phyloP scores from a whole-genome alignment of 139 green algal genomes.

The Tetradesmus obliquus region DNA sequence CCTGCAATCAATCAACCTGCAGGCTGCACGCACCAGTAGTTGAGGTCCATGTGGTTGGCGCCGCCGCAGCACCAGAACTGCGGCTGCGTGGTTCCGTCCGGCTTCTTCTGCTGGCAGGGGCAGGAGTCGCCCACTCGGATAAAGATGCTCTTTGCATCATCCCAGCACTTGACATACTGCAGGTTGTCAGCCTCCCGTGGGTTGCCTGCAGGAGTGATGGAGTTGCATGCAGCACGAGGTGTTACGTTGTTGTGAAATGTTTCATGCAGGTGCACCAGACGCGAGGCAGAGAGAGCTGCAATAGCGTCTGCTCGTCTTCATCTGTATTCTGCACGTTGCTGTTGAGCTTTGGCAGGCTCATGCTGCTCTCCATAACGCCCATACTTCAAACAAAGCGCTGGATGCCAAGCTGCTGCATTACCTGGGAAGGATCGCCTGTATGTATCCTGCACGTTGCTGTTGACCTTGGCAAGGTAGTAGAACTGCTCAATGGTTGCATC shows the following conservation, averaged over 20 bases:
- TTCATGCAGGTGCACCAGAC: too few relatives aligned
- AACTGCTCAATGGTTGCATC: not conserved
- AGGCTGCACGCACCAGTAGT: constrained; percentile 44
- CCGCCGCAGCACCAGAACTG: constrained; percentile 59
- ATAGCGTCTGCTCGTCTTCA: too few relatives aligned
- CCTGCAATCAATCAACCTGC: too few relatives aligned
- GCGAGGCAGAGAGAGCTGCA: too few relatives aligned
- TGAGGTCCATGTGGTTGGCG: constrained; percentile 59
- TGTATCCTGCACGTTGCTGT: too few relatives aligned
- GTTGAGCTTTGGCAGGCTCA: too few relatives aligned
- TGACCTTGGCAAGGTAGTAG: constrained; percentile 16
- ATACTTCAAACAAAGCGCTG: too few relatives aligned
- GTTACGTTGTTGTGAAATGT: not conserved
- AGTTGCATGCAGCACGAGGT: not conserved
- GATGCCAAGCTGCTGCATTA: not conserved
- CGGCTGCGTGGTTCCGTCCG: constrained; percentile 11
- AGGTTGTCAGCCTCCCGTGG: not conserved
- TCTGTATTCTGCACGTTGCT: too few relatives aligned
- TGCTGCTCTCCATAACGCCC: too few relatives aligned
- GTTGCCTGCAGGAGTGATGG: constrained; percentile 32
- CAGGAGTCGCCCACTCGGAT: constrained; percentile 53
- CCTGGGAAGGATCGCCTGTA: constrained; percentile 3
- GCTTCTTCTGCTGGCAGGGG: constrained; percentile 46
- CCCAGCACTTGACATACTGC: constrained; percentile 55
- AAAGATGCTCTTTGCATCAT: constrained; percentile 41